Conservation (phyloP, 164 flowering plant genomes). For the Amborella trichopoda region DNA sequence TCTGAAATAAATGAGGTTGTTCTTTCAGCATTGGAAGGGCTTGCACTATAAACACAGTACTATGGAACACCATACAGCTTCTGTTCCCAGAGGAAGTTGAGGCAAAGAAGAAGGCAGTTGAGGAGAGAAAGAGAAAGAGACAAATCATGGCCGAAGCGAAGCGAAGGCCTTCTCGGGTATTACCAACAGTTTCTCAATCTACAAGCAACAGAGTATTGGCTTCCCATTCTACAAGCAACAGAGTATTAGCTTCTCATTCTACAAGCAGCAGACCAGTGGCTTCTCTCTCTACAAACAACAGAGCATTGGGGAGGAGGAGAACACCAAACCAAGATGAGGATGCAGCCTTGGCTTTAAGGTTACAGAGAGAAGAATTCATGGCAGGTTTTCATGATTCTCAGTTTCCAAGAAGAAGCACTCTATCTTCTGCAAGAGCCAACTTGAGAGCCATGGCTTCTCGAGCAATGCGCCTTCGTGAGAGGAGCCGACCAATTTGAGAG, state of each 20-base stretch:
- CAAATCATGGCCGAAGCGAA: conserved; percentile 18
- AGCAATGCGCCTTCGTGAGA: conserved; percentile 34
- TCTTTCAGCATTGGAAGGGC: conserved; percentile 71
- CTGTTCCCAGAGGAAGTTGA: conserved; percentile 75
- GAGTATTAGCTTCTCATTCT: neutral
- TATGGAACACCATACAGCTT: conserved; percentile 96
- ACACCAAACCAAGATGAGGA: conserved; percentile 50
- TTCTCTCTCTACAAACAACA: neutral
- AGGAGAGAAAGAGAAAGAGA: too few relatives aligned
- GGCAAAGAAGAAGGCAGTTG: conserved; percentile 38
- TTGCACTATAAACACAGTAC: conserved; percentile 82
- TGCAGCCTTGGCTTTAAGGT: conserved; percentile 79
- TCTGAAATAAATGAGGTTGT: conserved; percentile 1
- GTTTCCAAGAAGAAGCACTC: conserved; percentile 10
- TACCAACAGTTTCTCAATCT: too few relatives aligned
- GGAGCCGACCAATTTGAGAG: conserved; percentile 17
- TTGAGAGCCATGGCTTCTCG: conserved; percentile 82
- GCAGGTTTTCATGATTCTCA: conserved; percentile 25
- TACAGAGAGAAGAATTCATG: conserved; percentile 88
- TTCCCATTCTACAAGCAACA: neutral
- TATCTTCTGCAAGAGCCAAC: conserved; percentile 38
- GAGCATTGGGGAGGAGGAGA: conserved; percentile 16
- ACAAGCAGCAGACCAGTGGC: neutral
- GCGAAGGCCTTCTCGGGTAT: neutral
- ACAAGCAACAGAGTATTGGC: neutral